Evolutionary conservation across 306 rosid species (phyloP).

Genomic region (Medicago lupulina): DNA sequence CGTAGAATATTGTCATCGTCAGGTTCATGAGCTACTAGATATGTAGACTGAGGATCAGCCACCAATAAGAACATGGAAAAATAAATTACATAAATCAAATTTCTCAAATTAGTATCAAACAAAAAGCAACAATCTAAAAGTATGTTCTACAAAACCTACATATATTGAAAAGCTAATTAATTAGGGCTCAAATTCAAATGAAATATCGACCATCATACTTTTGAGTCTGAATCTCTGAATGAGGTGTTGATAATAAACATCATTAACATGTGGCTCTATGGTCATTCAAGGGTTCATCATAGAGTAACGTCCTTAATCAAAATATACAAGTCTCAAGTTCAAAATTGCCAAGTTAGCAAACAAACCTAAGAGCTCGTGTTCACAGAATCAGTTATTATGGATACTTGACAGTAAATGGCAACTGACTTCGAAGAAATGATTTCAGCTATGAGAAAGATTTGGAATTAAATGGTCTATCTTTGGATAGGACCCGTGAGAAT

Average conservation of each 20-base stretch:
- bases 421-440: constrained; percentile 10
- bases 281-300: constrained; percentile 28
- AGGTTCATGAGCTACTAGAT: constrained; percentile 85
- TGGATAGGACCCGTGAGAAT: not conserved
- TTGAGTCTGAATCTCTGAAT: not conserved
- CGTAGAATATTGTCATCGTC: constrained; percentile 90
- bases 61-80: constrained; percentile 39
- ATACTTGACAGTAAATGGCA: constrained; percentile 18
- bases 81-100: constrained; percentile 37
- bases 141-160: constrained; percentile 4
- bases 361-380: not conserved
- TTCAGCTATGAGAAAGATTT: not conserved
- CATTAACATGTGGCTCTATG: not conserved
- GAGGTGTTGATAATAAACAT: constrained; percentile 6
- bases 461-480: constrained; percentile 2
- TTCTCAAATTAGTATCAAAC: constrained; percentile 34
- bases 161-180: constrained; percentile 7
- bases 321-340: constrained; percentile 23
- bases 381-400: not conserved
- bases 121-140: constrained; percentile 26
- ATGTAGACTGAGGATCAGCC: constrained; percentile 74
- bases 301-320: not conserved
- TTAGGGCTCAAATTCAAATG: constrained; percentile 26
- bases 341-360: not conserved
- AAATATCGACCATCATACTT: not conserved